Percentiles rank a stretch among this genome's conserved stretches.
Evolutionary conservation across 768 basidiomycete species (phyloP).

Genomic region (Termitomyces sp.): DNA sequence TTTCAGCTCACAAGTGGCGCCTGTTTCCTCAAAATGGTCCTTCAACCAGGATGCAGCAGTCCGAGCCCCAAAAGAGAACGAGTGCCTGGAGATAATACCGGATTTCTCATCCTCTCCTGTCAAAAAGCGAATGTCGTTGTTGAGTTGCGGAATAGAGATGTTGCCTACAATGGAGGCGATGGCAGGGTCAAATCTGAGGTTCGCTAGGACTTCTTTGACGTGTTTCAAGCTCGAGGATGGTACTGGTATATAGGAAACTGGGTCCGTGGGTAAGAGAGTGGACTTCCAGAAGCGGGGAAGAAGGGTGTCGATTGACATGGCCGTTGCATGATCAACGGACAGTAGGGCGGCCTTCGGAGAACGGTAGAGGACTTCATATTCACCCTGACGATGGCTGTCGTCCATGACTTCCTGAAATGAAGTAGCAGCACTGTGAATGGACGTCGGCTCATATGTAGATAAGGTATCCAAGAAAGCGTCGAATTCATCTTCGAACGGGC

Average conservation of each 20-base stretch:
- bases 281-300: slow-evolving; percentile 78
- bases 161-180: slow-evolving; percentile 67
- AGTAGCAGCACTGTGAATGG: not conserved
- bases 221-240: slow-evolving; percentile 49
- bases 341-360: slow-evolving; percentile 44
- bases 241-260: slow-evolving; percentile 52
- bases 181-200: slow-evolving; percentile 64
- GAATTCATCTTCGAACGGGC: slow-evolving; percentile 27
- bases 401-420: slow-evolving; percentile 17
- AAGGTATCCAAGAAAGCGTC: slow-evolving; percentile 30
- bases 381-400: slow-evolving; percentile 1
- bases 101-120: slow-evolving; percentile 81
- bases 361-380: slow-evolving; percentile 39
- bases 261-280: slow-evolving; percentile 50
- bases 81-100: slow-evolving; percentile 76
- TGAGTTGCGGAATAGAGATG: slow-evolving; percentile 63
- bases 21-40: slow-evolving; percentile 64
- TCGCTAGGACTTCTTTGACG: slow-evolving; percentile 52
- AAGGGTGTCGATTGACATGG: slow-evolving; percentile 48
- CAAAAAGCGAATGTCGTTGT: slow-evolving; percentile 72
- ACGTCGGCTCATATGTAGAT: slow-evolving; percentile 8
- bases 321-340: slow-evolving; percentile 38
- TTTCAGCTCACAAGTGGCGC: slow-evolving; percentile 67
- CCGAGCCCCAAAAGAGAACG: slow-evolving; percentile 65
- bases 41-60: slow-evolving; percentile 76